These are phyloP conservation scores for Gossypium raimondii DNA, from an alignment of 345 rosid genomes.

Conservation along the genomic window DNA sequence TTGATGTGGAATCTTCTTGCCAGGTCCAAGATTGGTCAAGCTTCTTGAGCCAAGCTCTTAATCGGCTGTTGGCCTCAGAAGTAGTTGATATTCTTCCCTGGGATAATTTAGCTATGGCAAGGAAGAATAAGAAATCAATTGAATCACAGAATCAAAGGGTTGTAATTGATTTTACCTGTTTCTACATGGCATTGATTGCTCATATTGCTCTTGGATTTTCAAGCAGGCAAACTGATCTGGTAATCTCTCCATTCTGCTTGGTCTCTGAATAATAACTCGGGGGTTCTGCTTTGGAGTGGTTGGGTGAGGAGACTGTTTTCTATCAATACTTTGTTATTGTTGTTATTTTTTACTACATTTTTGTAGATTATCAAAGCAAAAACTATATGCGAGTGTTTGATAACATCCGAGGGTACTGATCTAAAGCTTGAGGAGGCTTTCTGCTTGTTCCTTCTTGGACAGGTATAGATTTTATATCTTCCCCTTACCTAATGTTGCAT, in stretches of 20 bases:
- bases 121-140: constrained; percentile 87
- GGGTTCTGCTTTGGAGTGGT: neutral
- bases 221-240: constrained; percentile 72
- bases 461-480: constrained; percentile 43
- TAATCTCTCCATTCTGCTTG: constrained; percentile 30
- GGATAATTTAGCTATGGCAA: constrained; percentile 59
- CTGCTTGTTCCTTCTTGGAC: constrained; percentile 79
- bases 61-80: constrained; percentile 75
- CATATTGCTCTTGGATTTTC: constrained; percentile 90
- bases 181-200: constrained; percentile 66
- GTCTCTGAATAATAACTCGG: constrained; percentile 18
- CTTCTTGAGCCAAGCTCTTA: constrained; percentile 72
- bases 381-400: constrained; percentile 70
- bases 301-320: constrained; percentile 10
- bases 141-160: constrained; percentile 93
- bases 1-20: constrained; percentile 77
- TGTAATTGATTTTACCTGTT: constrained; percentile 74
- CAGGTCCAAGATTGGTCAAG: constrained; percentile 88
- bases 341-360: constrained; percentile 24
- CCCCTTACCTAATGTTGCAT: constrained; percentile 1
- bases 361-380: constrained; percentile 76
- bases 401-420: constrained; percentile 76
- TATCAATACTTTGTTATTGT: constrained; percentile 12
- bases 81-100: constrained; percentile 89
- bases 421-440: constrained; percentile 87